A percentile compares a stretch with the other conserved stretches of the same genome.
These are phyloP conservation scores for Amanita thiersii DNA, from an alignment of 768 basidiomycete genomes.

Conservation along the genomic window DNA sequence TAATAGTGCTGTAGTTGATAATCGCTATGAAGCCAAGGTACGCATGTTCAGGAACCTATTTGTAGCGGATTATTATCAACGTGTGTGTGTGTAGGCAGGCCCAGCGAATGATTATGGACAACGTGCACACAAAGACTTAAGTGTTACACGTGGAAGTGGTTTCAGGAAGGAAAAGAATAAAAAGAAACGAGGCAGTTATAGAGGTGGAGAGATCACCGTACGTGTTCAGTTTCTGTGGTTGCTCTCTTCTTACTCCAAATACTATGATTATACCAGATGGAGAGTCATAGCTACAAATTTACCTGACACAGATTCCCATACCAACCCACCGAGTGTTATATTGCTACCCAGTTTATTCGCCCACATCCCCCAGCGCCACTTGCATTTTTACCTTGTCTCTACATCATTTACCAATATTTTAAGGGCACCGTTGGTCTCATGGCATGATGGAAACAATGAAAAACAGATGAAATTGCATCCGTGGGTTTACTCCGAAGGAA, in stretches of 20 bases:
- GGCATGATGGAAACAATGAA: too few relatives aligned
- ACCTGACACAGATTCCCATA: background rate
- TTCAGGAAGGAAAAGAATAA: conserved; percentile 99
- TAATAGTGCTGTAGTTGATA: conserved; percentile 40
- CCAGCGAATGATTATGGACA: conserved; percentile 79
- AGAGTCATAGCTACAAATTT: conserved; percentile 87
- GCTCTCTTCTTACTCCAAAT: background rate
- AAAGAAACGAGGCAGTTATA: conserved; percentile 94
- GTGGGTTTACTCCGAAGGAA: too few relatives aligned
- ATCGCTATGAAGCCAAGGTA: conserved; percentile 78
- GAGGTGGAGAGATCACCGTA: conserved; percentile 93
- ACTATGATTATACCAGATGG: conserved; percentile 38
- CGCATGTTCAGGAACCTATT: conserved; percentile 13
- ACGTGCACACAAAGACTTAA: conserved; percentile 76
- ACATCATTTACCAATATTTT: too few relatives aligned
- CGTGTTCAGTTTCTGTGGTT: conserved; percentile 16
- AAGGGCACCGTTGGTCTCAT: too few relatives aligned
- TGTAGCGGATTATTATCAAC: background rate
- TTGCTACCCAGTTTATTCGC: too few relatives aligned
- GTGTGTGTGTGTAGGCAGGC: conserved; percentile 38
- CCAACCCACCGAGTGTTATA: background rate
- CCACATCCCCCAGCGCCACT: too few relatives aligned
- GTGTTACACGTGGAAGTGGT: conserved; percentile 88
- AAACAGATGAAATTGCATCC: too few relatives aligned
- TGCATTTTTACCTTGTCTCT: too few relatives aligned